Conservation (phyloP, 2,329 filamentous ascomycete genomes). For the Ciborinia camelliae region DNA sequence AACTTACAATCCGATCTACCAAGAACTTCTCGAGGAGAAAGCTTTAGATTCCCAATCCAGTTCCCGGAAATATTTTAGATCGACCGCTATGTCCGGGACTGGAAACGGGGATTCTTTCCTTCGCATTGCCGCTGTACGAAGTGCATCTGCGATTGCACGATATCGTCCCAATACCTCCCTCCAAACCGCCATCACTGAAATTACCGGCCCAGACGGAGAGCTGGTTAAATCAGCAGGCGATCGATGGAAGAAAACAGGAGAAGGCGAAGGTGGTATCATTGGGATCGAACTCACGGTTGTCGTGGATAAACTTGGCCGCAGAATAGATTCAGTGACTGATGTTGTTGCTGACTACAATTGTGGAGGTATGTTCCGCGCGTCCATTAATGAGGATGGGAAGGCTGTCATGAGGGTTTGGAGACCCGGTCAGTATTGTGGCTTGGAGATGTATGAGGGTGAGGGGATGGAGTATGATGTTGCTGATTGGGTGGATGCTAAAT, state of each 20-base stretch:
- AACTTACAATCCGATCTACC: slow-evolving; percentile 31
- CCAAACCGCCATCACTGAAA: slow-evolving; percentile 55
- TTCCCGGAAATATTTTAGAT: slow-evolving; percentile 28
- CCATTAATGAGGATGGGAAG: slow-evolving; percentile 60
- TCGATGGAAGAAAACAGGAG: slow-evolving; percentile 69
- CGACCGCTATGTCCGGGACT: slow-evolving; percentile 67
- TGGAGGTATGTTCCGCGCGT: slow-evolving; percentile 83
- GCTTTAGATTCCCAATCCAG: slow-evolving; percentile 20
- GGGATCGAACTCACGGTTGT: slow-evolving; percentile 64
- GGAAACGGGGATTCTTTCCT: slow-evolving; percentile 90
- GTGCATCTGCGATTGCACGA: slow-evolving; percentile 67
- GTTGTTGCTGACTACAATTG: slow-evolving; percentile 80
- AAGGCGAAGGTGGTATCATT: slow-evolving; percentile 83
- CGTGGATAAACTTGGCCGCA: slow-evolving; percentile 40
- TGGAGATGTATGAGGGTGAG: slow-evolving; percentile 36
- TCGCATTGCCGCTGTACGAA: slow-evolving; percentile 66
- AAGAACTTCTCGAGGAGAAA: slow-evolving; percentile 28
- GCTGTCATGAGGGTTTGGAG: slow-evolving; percentile 56
- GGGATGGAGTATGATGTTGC: slow-evolving; percentile 35
- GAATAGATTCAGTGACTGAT: slow-evolving; percentile 45
- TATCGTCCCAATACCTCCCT: slow-evolving; percentile 51
- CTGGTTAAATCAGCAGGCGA: slow-evolving; percentile 70
- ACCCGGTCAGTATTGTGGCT: slow-evolving; percentile 31
- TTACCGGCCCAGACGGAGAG: slow-evolving; percentile 70
- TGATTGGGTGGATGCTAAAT: slow-evolving; percentile 27